Base-by-base conservation (phyloP, 768 basidiomycete genomes). In the Naganishia antarctica region DNA sequence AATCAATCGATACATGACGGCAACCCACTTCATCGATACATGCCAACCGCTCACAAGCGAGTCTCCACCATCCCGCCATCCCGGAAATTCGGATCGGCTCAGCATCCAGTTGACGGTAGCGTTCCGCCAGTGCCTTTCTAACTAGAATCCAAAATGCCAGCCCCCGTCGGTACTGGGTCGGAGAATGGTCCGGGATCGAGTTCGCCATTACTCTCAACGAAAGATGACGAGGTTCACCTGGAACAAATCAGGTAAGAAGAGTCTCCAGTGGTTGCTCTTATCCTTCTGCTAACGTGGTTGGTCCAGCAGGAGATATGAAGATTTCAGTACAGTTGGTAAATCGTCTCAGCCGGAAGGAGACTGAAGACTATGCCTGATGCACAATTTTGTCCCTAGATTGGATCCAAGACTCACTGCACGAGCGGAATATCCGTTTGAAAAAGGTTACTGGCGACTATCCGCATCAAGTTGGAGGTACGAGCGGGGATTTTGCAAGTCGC, bases 351-450 rank as follows among this genome's bases (percentile, higher is more conserved):
- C 37, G 51, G 58, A n/a, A 62, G 60, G 43, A 67, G 29, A 48
- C 49, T 60, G 68, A 25, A 57, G 59, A 70, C 66, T 67, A 50
- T 57, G 16, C 50, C 6, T 31, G 63, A 53, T 60, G 62, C 64
- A 18, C 44, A 2, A 8, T 28, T 34, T 23, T 28, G n/a, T 4
- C 45, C 34, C n/a, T 70, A 96, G 94, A 98, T 76, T 98, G 94
- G 94, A 89, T 98, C 50, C 89, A 96, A 72, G 94, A 98, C 79
- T 90, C 91, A 2, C 84, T 92, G 45, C 82, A 89, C 32, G 94
- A 98, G 74, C 83, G 91, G 28, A 88, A 87, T 67, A 81, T 89
- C 70, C 86, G 90, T 25, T 80, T 71, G 7, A 70, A 74, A 23
- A 63, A 62, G 2, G 69, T 71, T 4, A 47, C 71, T 0, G 47